These are phyloP conservation scores for Myochromella boudieri DNA, from an alignment of 768 basidiomycete species.

Conservation along the genomic window DNA sequence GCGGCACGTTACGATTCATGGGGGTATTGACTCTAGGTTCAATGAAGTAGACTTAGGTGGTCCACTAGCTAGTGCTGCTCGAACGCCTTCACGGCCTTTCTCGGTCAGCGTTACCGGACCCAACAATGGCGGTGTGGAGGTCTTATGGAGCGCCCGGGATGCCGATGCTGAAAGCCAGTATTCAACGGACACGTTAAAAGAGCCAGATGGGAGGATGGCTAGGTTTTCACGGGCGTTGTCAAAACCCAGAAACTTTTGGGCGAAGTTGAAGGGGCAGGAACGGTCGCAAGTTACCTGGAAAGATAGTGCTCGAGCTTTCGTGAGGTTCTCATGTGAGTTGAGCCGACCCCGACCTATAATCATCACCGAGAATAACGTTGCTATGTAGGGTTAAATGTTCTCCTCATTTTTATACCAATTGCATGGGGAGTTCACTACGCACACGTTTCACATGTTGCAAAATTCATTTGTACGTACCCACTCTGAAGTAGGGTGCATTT, in stretches of 20 bases:
- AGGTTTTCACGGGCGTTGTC: slow-evolving; percentile 10
- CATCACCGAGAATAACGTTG: neutral
- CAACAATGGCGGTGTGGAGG: slow-evolving; percentile 5
- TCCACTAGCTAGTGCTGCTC: slow-evolving; percentile 3
- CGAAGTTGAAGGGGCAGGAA: slow-evolving; percentile 23
- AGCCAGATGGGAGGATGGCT: slow-evolving; percentile 1
- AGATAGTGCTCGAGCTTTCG: slow-evolving; percentile 33
- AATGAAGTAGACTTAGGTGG: slow-evolving; percentile 12
- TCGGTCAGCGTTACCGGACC: slow-evolving; percentile 10
- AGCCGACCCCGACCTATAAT: neutral
- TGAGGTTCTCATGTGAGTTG: slow-evolving; percentile 33
- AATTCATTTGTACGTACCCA: slow-evolving; percentile 18
- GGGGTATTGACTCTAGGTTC: slow-evolving; percentile 16
- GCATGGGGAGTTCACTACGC: slow-evolving; percentile 41
- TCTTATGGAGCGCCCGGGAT: slow-evolving; percentile 14
- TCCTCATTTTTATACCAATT: slow-evolving; percentile 40
- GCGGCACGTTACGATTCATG: slow-evolving; percentile 11
- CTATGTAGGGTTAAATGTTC: slow-evolving; percentile 37
- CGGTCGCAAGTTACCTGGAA: slow-evolving; percentile 24
- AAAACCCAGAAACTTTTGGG: slow-evolving; percentile 19
- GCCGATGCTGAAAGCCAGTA: slow-evolving; percentile 19
- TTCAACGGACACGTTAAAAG: slow-evolving; percentile 11
- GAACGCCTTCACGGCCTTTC: slow-evolving; percentile 8
- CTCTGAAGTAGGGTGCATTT: neutral
- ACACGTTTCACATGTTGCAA: slow-evolving; percentile 20